Evolutionary conservation across 2,329 filamentous ascomycete species (phyloP).

Genomic region (Sporothrix pseudoabietina): DNA sequence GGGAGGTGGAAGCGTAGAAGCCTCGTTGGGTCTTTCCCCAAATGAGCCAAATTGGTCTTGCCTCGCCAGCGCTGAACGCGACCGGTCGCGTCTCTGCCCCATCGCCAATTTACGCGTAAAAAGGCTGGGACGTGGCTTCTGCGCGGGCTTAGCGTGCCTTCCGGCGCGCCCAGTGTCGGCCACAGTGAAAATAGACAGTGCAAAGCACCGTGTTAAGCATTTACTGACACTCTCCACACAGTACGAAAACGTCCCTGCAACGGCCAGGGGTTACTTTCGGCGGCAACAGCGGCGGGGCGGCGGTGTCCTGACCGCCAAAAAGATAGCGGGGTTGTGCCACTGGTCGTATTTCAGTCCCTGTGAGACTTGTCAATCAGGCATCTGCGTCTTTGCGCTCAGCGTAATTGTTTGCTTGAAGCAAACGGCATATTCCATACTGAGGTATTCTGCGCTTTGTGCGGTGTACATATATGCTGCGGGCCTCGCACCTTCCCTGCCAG

Average conservation of each 20-base stretch:
- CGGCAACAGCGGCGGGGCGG: slow-evolving; percentile 19
- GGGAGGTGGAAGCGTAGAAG: slow-evolving; percentile 20
- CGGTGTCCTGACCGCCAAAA: slow-evolving; percentile 16
- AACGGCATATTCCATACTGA: neutral
- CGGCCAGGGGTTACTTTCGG: neutral
- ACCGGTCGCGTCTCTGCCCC: slow-evolving; percentile 26
- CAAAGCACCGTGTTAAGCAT: neutral
- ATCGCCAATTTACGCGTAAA: slow-evolving; percentile 33
- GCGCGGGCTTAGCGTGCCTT: slow-evolving; percentile 22
- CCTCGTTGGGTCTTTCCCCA: slow-evolving; percentile 17
- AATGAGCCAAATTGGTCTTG: slow-evolving; percentile 21
- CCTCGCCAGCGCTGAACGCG: slow-evolving; percentile 23
- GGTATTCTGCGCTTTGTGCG: neutral
- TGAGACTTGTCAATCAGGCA: neutral
- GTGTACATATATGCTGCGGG: neutral
- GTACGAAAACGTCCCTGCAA: neutral
- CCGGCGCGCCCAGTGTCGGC: neutral
- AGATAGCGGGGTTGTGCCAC: slow-evolving; percentile 18
- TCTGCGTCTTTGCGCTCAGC: neutral
- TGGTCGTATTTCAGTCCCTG: slow-evolving; percentile 4
- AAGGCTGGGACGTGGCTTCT: slow-evolving; percentile 3
- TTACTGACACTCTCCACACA: neutral
- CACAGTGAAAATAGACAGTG: neutral
- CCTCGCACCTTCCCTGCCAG: neutral
- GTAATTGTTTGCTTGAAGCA: neutral